Percentiles rank a stretch among this genome's conserved stretches.
Conservation (phyloP, 106 monocot genomes). For the Allium cepa region DNA sequence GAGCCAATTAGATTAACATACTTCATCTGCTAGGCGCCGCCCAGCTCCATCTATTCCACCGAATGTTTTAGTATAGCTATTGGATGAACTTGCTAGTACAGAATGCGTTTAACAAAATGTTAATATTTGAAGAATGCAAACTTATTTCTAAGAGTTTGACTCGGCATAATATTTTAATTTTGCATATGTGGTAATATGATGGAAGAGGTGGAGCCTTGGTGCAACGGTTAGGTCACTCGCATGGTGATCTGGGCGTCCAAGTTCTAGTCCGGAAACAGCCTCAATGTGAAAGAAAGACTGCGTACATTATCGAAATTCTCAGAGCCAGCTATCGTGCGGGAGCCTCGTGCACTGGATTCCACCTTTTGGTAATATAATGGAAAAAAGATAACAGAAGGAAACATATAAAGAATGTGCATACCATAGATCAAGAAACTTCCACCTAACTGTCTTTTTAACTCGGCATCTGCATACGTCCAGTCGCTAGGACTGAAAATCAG, state of each 20-base stretch:
- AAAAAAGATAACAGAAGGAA: conserved; percentile 2
- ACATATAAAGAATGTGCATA: conserved; percentile 15
- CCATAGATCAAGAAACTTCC: conserved; percentile 82
- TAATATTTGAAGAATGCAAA: not conserved
- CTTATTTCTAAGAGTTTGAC: not conserved
- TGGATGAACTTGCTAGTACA: conserved; percentile 81
- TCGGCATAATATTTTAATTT: not conserved
- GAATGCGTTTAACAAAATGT: no score
- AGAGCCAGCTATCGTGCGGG: no score
- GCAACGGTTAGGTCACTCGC: no score
- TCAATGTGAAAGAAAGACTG: no score
- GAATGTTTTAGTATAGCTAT: conserved; percentile 75
- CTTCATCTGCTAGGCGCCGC: conserved; percentile 88
- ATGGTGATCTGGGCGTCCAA: no score
- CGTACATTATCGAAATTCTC: no score
- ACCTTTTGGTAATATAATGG: not conserved
- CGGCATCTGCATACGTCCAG: conserved; percentile 83
- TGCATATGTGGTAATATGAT: not conserved
- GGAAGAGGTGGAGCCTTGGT: not conserved
- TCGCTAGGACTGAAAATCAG: conserved; percentile 68
- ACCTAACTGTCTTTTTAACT: conserved; percentile 65
- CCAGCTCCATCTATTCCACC: conserved; percentile 90
- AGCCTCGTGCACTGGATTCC: no score
- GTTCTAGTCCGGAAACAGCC: no score
- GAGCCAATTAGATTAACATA: conserved; percentile 10